Percentiles rank a stretch among this genome's conserved stretches.
phyloP scores from a whole-genome alignment of 352 stramenopile genomes.

The Thraustochytrium sp. region DNA sequence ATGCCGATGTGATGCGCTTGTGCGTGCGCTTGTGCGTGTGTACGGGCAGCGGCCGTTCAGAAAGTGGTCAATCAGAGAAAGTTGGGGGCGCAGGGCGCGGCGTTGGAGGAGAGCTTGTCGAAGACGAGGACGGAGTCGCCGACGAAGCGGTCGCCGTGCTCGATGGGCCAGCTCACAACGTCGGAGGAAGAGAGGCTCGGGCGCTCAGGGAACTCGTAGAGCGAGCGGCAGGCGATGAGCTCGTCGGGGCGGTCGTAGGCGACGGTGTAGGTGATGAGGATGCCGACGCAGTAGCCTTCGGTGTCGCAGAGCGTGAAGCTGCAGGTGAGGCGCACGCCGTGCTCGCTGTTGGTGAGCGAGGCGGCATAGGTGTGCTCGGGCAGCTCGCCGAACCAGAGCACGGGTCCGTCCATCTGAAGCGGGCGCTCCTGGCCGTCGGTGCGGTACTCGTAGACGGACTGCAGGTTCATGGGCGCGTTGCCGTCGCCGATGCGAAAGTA shows the following conservation, averaged over 20 bases:
- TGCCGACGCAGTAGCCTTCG: constrained; percentile 2
- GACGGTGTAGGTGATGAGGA: not conserved
- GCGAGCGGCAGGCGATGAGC: not conserved
- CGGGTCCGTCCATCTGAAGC: not conserved
- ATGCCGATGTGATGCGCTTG: too few relatives aligned
- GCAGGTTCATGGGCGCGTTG: not conserved
- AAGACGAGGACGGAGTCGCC: not conserved
- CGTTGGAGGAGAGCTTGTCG: not conserved
- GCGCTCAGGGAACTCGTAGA: not conserved
- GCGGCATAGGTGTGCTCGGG: not conserved
- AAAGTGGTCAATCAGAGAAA: too few relatives aligned
- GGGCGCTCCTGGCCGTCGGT: not conserved
- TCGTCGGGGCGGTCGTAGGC: not conserved
- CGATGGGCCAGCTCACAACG: not conserved
- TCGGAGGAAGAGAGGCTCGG: not conserved
- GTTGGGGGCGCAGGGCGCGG: not conserved
- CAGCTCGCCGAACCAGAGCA: constrained; percentile 5
- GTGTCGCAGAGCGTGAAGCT: not conserved
- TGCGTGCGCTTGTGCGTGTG: too few relatives aligned
- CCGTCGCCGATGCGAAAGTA: not conserved
- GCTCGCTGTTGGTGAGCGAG: not conserved
- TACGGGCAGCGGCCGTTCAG: too few relatives aligned
- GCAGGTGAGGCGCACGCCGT: not conserved
- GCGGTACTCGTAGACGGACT: not conserved
- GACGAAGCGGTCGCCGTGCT: not conserved